Evolutionary conservation across 257 asterid species (phyloP), one percentile per base, ranked within the genome.

Genomic region (Solanum virginianum): DNA sequence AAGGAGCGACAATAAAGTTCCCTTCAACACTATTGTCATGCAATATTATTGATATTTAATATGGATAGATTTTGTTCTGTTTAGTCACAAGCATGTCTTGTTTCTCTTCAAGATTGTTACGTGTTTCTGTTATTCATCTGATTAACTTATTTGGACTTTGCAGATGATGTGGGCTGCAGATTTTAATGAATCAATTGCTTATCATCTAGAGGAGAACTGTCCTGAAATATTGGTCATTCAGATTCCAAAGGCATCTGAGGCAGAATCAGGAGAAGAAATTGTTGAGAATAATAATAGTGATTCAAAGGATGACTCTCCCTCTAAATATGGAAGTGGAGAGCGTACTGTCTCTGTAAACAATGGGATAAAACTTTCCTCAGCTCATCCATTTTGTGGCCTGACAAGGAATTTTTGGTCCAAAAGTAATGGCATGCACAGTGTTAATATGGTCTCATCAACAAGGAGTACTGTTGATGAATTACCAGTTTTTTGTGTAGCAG

Each of bases 141-240:
- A 56, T 59, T 85, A 69, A 17, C 65, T 69, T 20, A 36, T 69
- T 66, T 80, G 65, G 49, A 82, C 22, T 32, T 77, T 89, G 92
- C 93, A 96, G 99, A 96, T 96, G 99, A 96, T 96, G 87, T 96
- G 99, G 99, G 99, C 99, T 49, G 99, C 98, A 86, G 99, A 96
- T 89, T 96, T 96, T 92, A 94, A 96, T 87, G 88, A 91, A 85
- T 90, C 95, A 43, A 80, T 94, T 89, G 87, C 95, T 80, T 89
- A 88, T 85, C 91, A 90, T 86, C 91, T 94, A 83, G 96, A 91
- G 51, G 94, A 91, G 49, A 92, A 87, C 87, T 93, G 98, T 86
- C 99, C 95, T 47, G 97, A 93, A 83, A 85, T 90, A 85, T 90
- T 96, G 90, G 86, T 92, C 83, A 89, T 96, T 86, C 95, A 90